phyloP scores from a whole-genome alignment of 495 filamentous ascomycete species.

The Trichoderma asperelloides region DNA sequence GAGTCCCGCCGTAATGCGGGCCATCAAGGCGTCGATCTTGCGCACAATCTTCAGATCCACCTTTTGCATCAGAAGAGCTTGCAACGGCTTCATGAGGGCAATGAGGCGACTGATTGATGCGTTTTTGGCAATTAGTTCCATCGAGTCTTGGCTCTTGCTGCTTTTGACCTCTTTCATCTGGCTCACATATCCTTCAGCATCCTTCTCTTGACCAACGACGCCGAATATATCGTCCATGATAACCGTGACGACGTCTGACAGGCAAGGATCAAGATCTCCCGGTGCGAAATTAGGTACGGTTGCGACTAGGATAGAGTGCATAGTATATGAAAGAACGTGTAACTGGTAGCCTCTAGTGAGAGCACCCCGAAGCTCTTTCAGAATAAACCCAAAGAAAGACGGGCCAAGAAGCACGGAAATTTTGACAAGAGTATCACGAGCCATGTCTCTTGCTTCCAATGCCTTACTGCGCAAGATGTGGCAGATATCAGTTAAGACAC shows the following conservation, averaged over 20 bases:
- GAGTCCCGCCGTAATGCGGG: slow-evolving; percentile 73
- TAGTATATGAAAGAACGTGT: slow-evolving; percentile 88
- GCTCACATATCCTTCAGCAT: slow-evolving; percentile 89
- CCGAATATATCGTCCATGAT: slow-evolving; percentile 99
- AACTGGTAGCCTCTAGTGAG: slow-evolving; percentile 81
- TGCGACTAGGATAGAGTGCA: slow-evolving; percentile 81
- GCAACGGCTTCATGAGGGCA: slow-evolving; percentile 66
- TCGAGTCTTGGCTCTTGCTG: slow-evolving; percentile 94
- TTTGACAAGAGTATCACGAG: slow-evolving; percentile 76
- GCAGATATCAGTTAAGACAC: slow-evolving; percentile 82
- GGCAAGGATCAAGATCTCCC: slow-evolving; percentile 84
- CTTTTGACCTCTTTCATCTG: slow-evolving; percentile 97
- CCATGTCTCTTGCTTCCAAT: slow-evolving; percentile 82
- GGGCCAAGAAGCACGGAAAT: slow-evolving; percentile 73
- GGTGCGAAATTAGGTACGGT: slow-evolving; percentile 64
- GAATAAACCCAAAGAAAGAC: slow-evolving; percentile 76
- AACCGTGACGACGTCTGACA: slow-evolving; percentile 64
- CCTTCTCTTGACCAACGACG: slow-evolving; percentile 91
- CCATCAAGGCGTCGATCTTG: slow-evolving; percentile 85
- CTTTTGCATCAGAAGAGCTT: slow-evolving; percentile 69
- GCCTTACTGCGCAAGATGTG: slow-evolving; percentile 84
- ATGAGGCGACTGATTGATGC: slow-evolving; percentile 66
- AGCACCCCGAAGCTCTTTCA: slow-evolving; percentile 80
- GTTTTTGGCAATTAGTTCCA: slow-evolving; percentile 81
- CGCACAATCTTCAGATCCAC: slow-evolving; percentile 67